Evolutionary conservation across 2,329 filamentous ascomycete genomes (phyloP), one percentile per base, ranked within the genome.

Genomic region (Penicillium paneum): DNA sequence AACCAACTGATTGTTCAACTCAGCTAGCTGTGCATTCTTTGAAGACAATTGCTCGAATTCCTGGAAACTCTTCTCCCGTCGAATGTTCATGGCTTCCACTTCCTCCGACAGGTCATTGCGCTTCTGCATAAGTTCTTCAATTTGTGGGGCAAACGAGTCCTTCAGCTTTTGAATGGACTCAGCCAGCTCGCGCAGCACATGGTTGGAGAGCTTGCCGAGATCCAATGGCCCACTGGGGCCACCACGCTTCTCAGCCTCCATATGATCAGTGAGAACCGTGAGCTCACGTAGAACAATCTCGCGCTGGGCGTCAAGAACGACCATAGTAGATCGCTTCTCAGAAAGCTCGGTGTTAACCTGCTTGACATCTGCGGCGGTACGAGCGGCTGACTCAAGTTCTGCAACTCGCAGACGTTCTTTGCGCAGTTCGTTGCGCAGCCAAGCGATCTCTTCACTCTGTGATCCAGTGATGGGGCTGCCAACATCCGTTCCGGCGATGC

Each of bases 291-390:
- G 90, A 75, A 96, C 93, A 71, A 97, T 92, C 74, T 97, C 93
- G 47, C 91, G 91, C 74, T 97, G 91, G 0, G 92, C 93, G 70
- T 97, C 93, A 48, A 97, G 79, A 17, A 95, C 89, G 7, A 93
- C 93, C 71, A 99, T 94, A 0, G 94, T 97, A 66, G 95, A 96
- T 55, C 94, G 83, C 78, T 97, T 97, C 74, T 97, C 92, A 34
- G 89, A 82, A 24, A 97, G 78, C 69, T 92, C 93, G 64, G 88
- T 91, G 73, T 95, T 95, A 29, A 95, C 85, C 64, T 86, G 88
- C 74, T 88, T 88, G 57, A 87, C 84, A 58, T 83, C 82, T 13
- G 77, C 79, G 5, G 81, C 80, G 28, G 79, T 81, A 61, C 85
- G 83, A 61, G 87, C 74, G 76, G 76, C 63, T 63, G 78, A 67